These are phyloP conservation scores for Cutaneotrichosporon curvatum DNA, from an alignment of 1,284 basidiomycete species.

Conservation along the genomic window DNA sequence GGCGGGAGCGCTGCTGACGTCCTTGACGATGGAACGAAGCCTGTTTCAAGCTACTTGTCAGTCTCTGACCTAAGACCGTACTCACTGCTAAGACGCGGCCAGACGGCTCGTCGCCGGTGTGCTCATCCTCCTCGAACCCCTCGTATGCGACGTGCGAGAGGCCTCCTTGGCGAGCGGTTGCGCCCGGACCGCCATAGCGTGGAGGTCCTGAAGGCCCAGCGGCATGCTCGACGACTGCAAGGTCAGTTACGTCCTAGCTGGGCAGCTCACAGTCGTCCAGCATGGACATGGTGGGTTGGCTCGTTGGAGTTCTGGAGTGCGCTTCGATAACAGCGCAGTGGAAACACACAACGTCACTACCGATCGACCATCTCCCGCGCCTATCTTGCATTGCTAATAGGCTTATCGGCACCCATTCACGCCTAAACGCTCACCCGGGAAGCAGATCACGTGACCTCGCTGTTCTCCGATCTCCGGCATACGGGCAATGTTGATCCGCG, in stretches of 20 bases:
- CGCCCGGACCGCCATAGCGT: constrained; percentile 9
- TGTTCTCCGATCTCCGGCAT: too few relatives aligned
- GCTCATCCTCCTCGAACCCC: constrained; percentile 67
- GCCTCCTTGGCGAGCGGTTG: constrained; percentile 36
- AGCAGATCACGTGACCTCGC: too few relatives aligned
- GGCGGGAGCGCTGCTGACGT: constrained; percentile 49
- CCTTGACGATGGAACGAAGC: constrained; percentile 42
- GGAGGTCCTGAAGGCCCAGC: constrained; percentile 48
- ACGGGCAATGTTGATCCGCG: too few relatives aligned
- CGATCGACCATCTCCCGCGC: too few relatives aligned
- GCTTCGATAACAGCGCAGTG: too few relatives aligned
- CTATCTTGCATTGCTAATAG: too few relatives aligned
- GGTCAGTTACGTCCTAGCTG: constrained; percentile 3
- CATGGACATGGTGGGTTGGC: constrained; percentile 9
- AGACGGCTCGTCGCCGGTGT: constrained; percentile 21
- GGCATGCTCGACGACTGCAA: constrained; percentile 74
- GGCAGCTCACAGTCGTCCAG: constrained; percentile 68
- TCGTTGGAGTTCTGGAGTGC: background rate
- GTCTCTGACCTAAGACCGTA: background rate
- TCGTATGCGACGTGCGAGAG: constrained; percentile 65
- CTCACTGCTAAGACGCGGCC: constrained; percentile 32
- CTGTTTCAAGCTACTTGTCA: constrained; percentile 45
- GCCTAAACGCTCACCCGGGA: too few relatives aligned
- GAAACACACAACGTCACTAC: too few relatives aligned
- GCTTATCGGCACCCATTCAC: too few relatives aligned